A percentile compares a stretch with the other conserved stretches of the same genome.
phyloP scores from a whole-genome alignment of 805 yeast genomes.

The Hanseniaspora taiwanica region DNA sequence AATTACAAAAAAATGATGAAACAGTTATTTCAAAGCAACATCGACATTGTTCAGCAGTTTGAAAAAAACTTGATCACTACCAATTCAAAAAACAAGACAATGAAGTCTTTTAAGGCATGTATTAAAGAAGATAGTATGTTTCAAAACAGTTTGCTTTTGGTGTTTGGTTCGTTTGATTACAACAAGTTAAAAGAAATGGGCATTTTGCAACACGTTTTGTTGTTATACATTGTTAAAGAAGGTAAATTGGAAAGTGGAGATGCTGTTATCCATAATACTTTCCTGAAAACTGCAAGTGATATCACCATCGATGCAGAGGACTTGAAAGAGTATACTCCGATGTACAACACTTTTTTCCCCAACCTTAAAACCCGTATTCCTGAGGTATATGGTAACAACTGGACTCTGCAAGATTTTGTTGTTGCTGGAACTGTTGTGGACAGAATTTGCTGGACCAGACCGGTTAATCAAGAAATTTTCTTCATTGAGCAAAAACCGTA shows the following conservation, averaged over 20 bases:
- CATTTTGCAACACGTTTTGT: constrained; percentile 43
- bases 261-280: constrained; percentile 33
- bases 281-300: constrained; percentile 25
- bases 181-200: constrained; percentile 36
- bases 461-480: constrained; percentile 24
- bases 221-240: constrained; percentile 47
- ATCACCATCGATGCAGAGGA: constrained; percentile 37
- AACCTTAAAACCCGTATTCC: constrained; percentile 36
- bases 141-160: constrained; percentile 38
- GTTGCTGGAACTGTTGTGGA: constrained; percentile 41
- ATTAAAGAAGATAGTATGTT: constrained; percentile 41
- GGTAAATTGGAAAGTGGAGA: constrained; percentile 26
- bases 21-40: constrained; percentile 29
- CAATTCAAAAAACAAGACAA: constrained; percentile 32
- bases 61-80: constrained; percentile 24
- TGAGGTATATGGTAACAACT: constrained; percentile 39
- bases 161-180: constrained; percentile 43
- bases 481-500: constrained; percentile 17
- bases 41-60: constrained; percentile 24
- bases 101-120: constrained; percentile 44
- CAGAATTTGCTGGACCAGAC: constrained; percentile 32
- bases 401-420: constrained; percentile 30
- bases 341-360: constrained; percentile 43
- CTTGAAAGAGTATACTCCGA: constrained; percentile 36
- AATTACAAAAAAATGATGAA: constrained; percentile 38